These are phyloP conservation scores for Populus hybrid DNA, from an alignment of 441 rosid species.

Conservation along the genomic window DNA sequence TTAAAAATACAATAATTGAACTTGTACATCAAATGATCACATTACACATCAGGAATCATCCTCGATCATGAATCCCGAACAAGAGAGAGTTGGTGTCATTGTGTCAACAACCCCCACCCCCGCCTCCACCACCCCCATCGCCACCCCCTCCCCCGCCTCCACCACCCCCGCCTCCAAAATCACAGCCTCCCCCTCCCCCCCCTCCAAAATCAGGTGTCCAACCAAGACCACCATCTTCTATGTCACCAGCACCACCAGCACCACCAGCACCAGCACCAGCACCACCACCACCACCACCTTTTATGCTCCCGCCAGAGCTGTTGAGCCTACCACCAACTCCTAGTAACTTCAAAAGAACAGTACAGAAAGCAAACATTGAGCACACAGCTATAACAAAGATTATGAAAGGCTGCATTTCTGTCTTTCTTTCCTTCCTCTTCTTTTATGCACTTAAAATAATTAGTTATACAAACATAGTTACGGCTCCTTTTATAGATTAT, in stretches of 20 bases:
- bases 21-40: background rate
- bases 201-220: background rate
- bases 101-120: background rate
- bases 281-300: background rate
- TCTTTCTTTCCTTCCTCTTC: too few relatives aligned
- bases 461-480: too few relatives aligned
- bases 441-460: too few relatives aligned
- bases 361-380: too few relatives aligned
- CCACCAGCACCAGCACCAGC: background rate
- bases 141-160: fast-evolving
- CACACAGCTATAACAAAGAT: too few relatives aligned
- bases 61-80: background rate
- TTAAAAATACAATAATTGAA: background rate
- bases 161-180: too few relatives aligned
- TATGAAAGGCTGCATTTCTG: too few relatives aligned
- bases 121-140: background rate
- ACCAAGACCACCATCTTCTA: background rate
- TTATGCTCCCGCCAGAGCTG: too few relatives aligned
- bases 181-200: background rate
- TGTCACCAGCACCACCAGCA: background rate
- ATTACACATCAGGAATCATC: too few relatives aligned
- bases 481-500: too few relatives aligned
- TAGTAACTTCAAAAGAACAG: too few relatives aligned
- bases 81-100: background rate
- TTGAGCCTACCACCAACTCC: too few relatives aligned